Percentiles rank a stretch among this genome's conserved stretches.
Conservation (phyloP, 768 basidiomycete genomes). For the Sporobolomyces phaffii region DNA sequence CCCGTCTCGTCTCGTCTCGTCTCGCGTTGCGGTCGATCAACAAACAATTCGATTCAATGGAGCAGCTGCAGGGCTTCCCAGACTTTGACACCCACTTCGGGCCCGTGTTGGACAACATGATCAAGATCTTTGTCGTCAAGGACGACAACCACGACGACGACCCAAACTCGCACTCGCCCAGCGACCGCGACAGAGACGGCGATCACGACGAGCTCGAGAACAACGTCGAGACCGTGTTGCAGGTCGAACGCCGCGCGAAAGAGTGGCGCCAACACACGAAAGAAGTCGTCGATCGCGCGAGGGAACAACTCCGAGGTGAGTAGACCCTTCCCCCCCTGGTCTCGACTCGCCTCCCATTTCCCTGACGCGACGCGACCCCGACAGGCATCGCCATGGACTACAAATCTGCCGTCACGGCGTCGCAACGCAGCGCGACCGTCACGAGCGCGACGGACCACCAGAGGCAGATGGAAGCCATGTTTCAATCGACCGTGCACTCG, state of each 20-base stretch:
- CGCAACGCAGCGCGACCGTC: constrained; percentile 21
- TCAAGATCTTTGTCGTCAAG: constrained; percentile 19
- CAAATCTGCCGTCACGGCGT: constrained; percentile 9
- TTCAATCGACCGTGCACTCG: constrained; percentile 3
- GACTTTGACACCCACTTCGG: constrained; percentile 28
- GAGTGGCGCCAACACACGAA: constrained; percentile 5
- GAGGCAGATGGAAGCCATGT: constrained; percentile 10
- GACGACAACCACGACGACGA: neutral
- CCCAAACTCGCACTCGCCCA: too few relatives aligned
- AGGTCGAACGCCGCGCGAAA: constrained; percentile 8
- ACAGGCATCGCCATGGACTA: constrained; percentile 30
- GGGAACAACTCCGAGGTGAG: constrained; percentile 33
- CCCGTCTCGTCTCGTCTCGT: too few relatives aligned
- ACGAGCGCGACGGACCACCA: constrained; percentile 28
- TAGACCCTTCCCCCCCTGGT: neutral
- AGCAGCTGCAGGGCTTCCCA: too few relatives aligned
- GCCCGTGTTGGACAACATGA: constrained; percentile 7
- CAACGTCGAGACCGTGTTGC: constrained; percentile 28
- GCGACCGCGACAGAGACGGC: neutral
- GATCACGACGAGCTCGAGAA: neutral
- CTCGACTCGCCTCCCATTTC: neutral
- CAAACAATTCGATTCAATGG: too few relatives aligned
- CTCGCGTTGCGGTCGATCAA: neutral
- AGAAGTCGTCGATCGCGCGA: constrained; percentile 25
- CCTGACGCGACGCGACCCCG: accelerated